Evolutionary conservation across 202 grass and related monocot species (phyloP), one percentile per base, ranked within the genome.

Genomic region (Elaeis oleifera): DNA sequence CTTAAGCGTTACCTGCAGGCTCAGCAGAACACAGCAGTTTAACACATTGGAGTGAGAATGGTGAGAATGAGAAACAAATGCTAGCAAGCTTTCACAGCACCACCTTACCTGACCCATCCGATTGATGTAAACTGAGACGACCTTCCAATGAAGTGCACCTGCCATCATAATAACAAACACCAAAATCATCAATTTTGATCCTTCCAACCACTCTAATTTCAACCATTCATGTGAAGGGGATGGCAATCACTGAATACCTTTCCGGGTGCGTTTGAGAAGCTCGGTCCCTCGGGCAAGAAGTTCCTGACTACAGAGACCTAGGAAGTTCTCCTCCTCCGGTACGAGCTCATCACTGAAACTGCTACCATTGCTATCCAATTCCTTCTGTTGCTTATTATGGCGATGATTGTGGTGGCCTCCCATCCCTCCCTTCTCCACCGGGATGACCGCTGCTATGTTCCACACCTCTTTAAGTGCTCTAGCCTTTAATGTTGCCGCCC

Each of bases 231-330:
- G 1, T 54, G 39, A 24, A 0, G 18, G 18, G 18, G 18, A 2
- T 11, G 28, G 11, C 0, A 23, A 23, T 49, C 13, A 59, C n/a
- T 1, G 2, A 60, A 51, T 58, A 90, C 91, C 94, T 65, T 99
- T 99, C 70, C 94, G 84, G 5, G 94, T 99, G 56, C 94, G 88
- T 63, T 99, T 99, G 68, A 99, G 94, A 54, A 99, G 88, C 71
- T 99, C 85, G 11, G 82, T 82, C 71, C 94, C 94, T 15, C 85
- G 82, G 15, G 94, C 88, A 8, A 99, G 85, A 25, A 99, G 75
- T 17, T 99, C 94, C 39, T 92, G 88, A 52, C 74, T 84, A 64
- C 88, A 92, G 60, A 80, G 81, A 51, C 69, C 79, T 11, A 99
- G 77, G 75, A 99, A 99, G 71, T 80, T 89, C 54, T 74, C 84